These are phyloP conservation scores for Oryza officinalis DNA, from an alignment of 176 grass and related monocot species.

Conservation along the genomic window DNA sequence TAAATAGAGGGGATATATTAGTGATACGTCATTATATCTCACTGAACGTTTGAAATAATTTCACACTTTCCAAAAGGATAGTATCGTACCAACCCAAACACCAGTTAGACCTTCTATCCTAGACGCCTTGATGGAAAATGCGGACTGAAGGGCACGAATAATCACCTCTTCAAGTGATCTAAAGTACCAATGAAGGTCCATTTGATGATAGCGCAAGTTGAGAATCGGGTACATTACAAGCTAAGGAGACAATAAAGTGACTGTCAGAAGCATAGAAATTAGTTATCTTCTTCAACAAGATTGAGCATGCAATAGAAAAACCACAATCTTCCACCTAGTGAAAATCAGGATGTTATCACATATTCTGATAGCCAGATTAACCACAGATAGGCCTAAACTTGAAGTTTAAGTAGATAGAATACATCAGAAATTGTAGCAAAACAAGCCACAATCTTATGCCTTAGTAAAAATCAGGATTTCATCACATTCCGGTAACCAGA, in stretches of 20 bases:
- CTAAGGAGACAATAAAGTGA: slow-evolving; percentile 35
- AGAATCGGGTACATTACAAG: slow-evolving; percentile 93
- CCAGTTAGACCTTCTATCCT: slow-evolving; percentile 65
- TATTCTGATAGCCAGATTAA: neutral
- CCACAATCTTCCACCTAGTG: neutral
- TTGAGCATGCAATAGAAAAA: neutral
- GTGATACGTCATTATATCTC: neutral
- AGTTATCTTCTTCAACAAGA: too few species aligned
- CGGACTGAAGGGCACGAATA: slow-evolving; percentile 57
- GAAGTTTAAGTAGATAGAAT: neutral
- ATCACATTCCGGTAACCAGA: neutral
- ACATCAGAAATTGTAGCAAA: neutral
- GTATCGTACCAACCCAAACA: slow-evolving; percentile 82
- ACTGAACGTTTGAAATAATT: neutral
- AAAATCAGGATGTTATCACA: neutral
- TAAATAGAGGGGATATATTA: slow-evolving; percentile 25
- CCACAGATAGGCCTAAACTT: neutral
- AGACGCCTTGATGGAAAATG: slow-evolving; percentile 72
- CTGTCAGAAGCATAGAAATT: slow-evolving; percentile 11
- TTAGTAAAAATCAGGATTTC: neutral
- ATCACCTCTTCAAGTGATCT: slow-evolving; percentile 85
- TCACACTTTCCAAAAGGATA: neutral
- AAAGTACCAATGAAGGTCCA: slow-evolving; percentile 85
- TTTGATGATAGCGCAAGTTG: slow-evolving; percentile 69
- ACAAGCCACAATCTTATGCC: neutral